A percentile compares a stretch with the other conserved stretches of the same genome.
Evolutionary conservation across 768 basidiomycete genomes (phyloP).

Genomic region (Mycena metata): DNA sequence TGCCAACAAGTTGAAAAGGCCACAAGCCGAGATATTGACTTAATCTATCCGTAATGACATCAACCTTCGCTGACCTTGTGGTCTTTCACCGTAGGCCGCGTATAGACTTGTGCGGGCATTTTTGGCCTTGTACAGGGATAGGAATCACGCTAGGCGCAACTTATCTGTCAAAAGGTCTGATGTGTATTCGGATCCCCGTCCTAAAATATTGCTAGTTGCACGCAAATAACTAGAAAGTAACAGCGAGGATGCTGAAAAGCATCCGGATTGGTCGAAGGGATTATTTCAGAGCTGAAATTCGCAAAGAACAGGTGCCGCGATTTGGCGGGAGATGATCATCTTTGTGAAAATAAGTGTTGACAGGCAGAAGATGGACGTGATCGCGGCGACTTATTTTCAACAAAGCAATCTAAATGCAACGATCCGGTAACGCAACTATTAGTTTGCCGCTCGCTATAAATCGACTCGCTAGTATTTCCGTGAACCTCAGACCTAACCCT

Average conservation of each 20-base stretch:
- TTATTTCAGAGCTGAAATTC: slow-evolving; percentile 10
- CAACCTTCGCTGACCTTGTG: slow-evolving; percentile 1
- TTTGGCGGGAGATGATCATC: slow-evolving; percentile 5
- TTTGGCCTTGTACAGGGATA: too few species aligned
- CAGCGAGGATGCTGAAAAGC: slow-evolving; percentile 1
- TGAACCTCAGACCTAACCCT: not conserved
- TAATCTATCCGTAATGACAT: slow-evolving; percentile 1
- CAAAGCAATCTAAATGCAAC: slow-evolving; percentile 7
- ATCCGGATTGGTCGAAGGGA: not conserved
- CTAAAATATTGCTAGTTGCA: not conserved
- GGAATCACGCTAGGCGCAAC: not conserved
- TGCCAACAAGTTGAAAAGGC: too few species aligned
- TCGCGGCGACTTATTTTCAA: slow-evolving; percentile 1
- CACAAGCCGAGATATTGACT: too few species aligned
- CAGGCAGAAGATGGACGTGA: not conserved
- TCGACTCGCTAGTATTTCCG: slow-evolving; percentile 5
- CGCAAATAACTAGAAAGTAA: too few species aligned
- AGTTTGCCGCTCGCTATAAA: slow-evolving; percentile 4
- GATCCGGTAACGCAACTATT: too few species aligned
- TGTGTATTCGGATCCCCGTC: slow-evolving; percentile 4
- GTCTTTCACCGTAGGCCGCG: not conserved
- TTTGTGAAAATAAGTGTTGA: slow-evolving; percentile 11
- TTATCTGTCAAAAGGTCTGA: slow-evolving; percentile 14
- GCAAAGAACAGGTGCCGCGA: not conserved
- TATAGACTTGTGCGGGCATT: too few species aligned